Percentiles rank a stretch among this genome's conserved stretches.
These are phyloP conservation scores for Agrocybe chaxingu DNA, from an alignment of 768 basidiomycete species.

Conservation along the genomic window DNA sequence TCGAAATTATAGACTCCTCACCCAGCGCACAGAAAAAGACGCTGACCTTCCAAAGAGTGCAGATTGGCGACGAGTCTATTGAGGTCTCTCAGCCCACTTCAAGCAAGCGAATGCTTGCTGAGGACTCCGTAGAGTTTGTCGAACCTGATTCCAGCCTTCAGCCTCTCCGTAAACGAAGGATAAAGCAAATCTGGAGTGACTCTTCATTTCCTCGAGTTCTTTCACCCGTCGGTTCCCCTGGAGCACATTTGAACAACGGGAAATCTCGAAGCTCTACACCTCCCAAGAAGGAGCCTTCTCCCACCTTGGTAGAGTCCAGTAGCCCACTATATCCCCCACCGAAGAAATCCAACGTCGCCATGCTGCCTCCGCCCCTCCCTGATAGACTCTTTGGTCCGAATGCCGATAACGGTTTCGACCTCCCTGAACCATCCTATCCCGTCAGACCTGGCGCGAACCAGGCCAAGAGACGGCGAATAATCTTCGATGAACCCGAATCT, in stretches of 20 bases:
- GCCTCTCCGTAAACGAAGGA: constrained; percentile 10
- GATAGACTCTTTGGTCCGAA: constrained; percentile 8
- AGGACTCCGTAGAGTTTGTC: constrained; percentile 20
- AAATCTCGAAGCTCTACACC: neutral
- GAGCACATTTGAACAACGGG: neutral
- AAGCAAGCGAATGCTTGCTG: constrained; percentile 6
- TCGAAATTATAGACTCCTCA: constrained; percentile 53
- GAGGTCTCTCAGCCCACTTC: constrained; percentile 18
- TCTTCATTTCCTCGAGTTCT: constrained; percentile 4
- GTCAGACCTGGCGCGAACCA: constrained; percentile 18
- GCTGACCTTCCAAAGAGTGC: constrained; percentile 5
- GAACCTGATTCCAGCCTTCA: constrained; percentile 5
- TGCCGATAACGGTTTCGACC: neutral
- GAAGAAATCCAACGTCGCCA: constrained; percentile 13
- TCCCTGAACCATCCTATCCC: constrained; percentile 27
- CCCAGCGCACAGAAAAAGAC: constrained; percentile 24
- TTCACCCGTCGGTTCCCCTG: neutral
- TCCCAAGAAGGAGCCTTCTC: neutral
- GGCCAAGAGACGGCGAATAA: constrained; percentile 19
- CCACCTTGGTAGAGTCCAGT: neutral
- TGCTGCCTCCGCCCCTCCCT: constrained; percentile 27
- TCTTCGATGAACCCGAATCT: constrained; percentile 34
- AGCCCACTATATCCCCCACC: constrained; percentile 9
- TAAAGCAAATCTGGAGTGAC: neutral
- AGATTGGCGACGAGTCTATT: constrained; percentile 23